These are phyloP conservation scores for Plasmodium vinckei DNA, from an alignment of 169 alveolate species.

Conservation along the genomic window DNA sequence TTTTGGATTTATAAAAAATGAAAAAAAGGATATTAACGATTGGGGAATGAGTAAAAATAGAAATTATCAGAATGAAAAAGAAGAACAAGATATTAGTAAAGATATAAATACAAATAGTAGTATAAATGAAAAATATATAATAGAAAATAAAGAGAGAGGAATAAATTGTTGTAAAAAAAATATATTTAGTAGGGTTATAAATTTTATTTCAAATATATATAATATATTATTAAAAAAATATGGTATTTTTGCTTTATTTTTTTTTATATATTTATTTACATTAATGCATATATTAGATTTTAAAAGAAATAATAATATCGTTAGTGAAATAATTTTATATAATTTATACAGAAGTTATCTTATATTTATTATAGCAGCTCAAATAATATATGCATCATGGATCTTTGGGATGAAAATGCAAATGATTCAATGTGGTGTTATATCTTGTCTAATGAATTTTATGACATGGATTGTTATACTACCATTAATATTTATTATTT, in stretches of 20 bases:
- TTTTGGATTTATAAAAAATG: not conserved
- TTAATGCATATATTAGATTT: conserved; percentile 52
- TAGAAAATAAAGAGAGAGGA: not conserved
- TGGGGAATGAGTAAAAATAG: not conserved
- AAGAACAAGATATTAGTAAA: not conserved
- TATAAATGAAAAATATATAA: not conserved
- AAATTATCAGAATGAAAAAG: not conserved
- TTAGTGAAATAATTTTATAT: conserved; percentile 62
- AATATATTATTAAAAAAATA: conserved; percentile 19
- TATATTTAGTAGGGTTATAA: not conserved
- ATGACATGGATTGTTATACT: conserved; percentile 46
- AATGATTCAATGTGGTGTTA: conserved; percentile 49
- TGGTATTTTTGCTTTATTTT: conserved; percentile 39
- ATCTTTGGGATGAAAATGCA: conserved; percentile 51
- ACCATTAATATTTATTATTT: conserved; percentile 14
- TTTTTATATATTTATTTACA: conserved; percentile 31
- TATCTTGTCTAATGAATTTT: conserved; percentile 29
- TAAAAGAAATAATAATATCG: conserved; percentile 53
- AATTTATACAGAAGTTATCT: conserved; percentile 55
- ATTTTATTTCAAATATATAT: not conserved
- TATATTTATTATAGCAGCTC: conserved; percentile 32
- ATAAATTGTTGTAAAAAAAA: not conserved
- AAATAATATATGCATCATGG: conserved; percentile 65
- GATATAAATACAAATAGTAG: not conserved
- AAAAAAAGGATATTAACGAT: not conserved